phyloP scores from a whole-genome alignment of 768 basidiomycete species.

The Strobilomyces dryophilus region DNA sequence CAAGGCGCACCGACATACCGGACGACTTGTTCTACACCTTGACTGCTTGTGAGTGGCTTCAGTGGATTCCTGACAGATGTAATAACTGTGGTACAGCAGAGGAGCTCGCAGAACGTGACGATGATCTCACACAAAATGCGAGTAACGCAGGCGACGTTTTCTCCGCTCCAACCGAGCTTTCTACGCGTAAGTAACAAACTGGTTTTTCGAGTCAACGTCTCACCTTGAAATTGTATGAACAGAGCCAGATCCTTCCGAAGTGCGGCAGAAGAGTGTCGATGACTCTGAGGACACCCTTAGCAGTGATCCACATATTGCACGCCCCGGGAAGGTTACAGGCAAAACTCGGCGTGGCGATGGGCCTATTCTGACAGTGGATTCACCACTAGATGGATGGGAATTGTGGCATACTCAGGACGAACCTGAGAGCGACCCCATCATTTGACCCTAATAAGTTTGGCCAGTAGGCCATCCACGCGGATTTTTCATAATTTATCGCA shows the following conservation, averaged over 20 bases:
- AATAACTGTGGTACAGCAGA: no score
- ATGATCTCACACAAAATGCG: no score
- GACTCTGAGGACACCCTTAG: neutral
- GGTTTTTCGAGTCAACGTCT: neutral
- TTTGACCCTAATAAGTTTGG: no score
- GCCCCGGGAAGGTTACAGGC: no score
- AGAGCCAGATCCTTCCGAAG: neutral
- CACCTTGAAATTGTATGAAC: neutral
- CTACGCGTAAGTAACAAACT: neutral
- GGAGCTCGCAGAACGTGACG: no score
- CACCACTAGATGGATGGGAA: neutral
- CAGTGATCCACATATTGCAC: no score
- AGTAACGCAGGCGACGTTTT: no score
- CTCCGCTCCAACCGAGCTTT: neutral
- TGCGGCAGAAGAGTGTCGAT: neutral
- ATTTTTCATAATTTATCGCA: no score
- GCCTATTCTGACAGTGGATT: neutral
- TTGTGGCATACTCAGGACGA: slow-evolving; percentile 1
- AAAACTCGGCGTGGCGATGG: neutral
- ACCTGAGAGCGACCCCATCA: no score
- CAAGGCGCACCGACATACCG: neutral
- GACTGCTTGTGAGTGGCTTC: neutral
- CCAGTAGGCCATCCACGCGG: no score
- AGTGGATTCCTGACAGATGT: no score
- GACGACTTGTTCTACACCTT: neutral